Base-by-base conservation (phyloP, 192 early-diverging fungal species). In the Dispira simplex region DNA sequence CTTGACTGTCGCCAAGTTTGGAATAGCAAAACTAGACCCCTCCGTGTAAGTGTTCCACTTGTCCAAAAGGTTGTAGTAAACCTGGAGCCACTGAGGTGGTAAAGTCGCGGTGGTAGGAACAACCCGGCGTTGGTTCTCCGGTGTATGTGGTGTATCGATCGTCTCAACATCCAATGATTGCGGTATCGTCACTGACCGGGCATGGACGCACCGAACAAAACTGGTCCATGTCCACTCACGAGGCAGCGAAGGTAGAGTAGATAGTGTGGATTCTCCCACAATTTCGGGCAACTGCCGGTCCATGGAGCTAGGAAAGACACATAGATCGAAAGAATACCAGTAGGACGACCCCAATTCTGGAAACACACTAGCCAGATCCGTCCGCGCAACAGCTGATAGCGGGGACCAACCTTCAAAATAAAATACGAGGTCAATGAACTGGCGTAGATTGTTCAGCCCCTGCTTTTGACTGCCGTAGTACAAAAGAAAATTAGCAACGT, bases 381-480 rank as follows among this genome's bases (percentile, higher is more conserved):
- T 39, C 21, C 8, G 48, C 48, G 48, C 48, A 3, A 51, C 8
- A 4, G 48, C 18, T 9, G 18, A 51, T 23, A 51, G 21, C 48
- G 48, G 48, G 18, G 21, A 51, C 48, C 48, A 51, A 4, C 48
- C 48, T 51, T 51, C 48, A 51, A 51, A 51, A 16, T 23, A 51
- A 8, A 51, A 51, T 20, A 9, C 21, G 1, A 51, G 21, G 48
- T 51, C 48, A 16, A 51, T 20, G 21, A 51, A 23, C 48, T 8
- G 48, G 4, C 48, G 48, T 9, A 51, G 18, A 23, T 16, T 23
- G 48, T 8, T 23, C 48, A 51, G 21, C 16, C 32, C 32, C 32
- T 51, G 16, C 18, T 23, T 23, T 23, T 51, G 48, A 3, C 21
- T 51, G 48, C 18, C 8, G 8, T 51, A 51, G 8, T 51, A 51